Evolutionary conservation across 2,329 filamentous ascomycete genomes (phyloP).

Genomic region (Coniochaeta prunicola): DNA sequence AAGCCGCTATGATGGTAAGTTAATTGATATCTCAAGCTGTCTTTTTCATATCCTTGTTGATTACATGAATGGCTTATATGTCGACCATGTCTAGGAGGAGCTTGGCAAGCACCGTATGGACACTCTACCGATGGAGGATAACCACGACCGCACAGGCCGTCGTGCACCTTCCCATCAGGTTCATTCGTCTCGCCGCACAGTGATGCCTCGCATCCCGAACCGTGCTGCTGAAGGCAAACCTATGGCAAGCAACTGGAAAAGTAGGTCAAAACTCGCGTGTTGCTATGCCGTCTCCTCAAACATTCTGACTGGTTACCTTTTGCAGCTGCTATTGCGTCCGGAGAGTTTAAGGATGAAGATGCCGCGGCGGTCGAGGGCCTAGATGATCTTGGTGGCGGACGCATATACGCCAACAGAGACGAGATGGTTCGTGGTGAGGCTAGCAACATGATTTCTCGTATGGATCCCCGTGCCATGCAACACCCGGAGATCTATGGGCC

Average conservation of each 20-base stretch:
- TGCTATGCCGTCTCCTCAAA: background rate
- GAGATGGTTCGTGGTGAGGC: background rate
- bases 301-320: background rate
- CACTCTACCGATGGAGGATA: background rate
- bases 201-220: background rate
- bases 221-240: background rate
- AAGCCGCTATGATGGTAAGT: conserved; percentile 2
- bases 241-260: background rate
- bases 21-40: background rate
- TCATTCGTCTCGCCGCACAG: background rate
- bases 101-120: background rate
- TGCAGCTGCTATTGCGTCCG: background rate
- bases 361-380: background rate
- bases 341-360: background rate
- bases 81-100: background rate
- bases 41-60: background rate
- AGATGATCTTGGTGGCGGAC: background rate
- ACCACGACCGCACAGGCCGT: background rate
- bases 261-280: background rate
- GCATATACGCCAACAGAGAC: background rate
- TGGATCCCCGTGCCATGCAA: background rate
- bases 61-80: background rate
- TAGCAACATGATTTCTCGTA: background rate
- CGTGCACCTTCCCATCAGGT: background rate
- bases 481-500: background rate